Evolutionary conservation across 768 basidiomycete genomes (phyloP), one percentile per base, ranked within the genome.

Genomic region (Mycena venus): DNA sequence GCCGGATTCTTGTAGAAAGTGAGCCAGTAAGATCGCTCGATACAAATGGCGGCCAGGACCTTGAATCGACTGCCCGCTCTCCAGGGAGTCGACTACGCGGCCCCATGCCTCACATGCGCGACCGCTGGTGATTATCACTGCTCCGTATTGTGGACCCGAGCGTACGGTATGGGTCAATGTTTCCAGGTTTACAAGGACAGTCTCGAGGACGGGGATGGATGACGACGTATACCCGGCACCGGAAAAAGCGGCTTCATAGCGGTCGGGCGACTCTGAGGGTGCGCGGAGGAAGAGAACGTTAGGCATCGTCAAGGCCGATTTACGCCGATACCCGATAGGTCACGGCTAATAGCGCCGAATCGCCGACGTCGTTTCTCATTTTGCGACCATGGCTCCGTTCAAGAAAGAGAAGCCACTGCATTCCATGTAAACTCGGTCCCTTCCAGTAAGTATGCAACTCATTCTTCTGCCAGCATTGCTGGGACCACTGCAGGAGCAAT

Each of bases 401-500:
- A 88, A 90, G 80, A 94, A 91, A 75, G 96, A 97, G 81, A 95
- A 95, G 77, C 94, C 96, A 0, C 42, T 93, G 9, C 95, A 96
- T 78, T 95, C 98, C 17, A 84, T 99, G 85, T 90, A 82, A 74
- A 25, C 32, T 11, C 6, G 49, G 59, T 32, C 38, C 34, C 25
- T 5, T 14, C 59, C 36, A 36, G 44, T 25, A 60, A 47, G 55
- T 6, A 68, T 58, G 9, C 15, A 2, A 58, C 55, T 44, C 21
- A 53, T 19, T 11, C 10, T 51, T 23, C 49, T 60, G 1, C 56
- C 31, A 90, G 89, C 75, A 85, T 96, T 70, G 98, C 98, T 2
- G 98, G 98, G 11, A 90, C 96, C 19, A 95, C 94, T 0, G 98
- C 98, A 29, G 98, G 98, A 19, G 96, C 94, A 10, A 88, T 98